A percentile compares a stretch with the other conserved stretches of the same genome.
These are phyloP conservation scores for Plasmodium gonderi DNA, from an alignment of 169 alveolate genomes.

Conservation along the genomic window DNA sequence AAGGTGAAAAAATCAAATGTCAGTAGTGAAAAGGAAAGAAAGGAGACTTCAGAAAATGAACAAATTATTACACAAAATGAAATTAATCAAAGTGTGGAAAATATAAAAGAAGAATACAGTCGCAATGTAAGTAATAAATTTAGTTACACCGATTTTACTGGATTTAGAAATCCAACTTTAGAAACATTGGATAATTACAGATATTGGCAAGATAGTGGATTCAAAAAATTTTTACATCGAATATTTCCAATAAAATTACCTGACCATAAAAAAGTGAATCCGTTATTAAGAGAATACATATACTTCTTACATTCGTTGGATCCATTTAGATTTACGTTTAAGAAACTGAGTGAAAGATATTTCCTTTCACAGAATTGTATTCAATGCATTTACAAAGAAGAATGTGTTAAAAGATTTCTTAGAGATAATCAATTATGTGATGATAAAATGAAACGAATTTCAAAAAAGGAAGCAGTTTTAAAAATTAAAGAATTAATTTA, in stretches of 20 bases:
- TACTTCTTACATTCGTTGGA: constrained; percentile 87
- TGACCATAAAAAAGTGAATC: constrained; percentile 83
- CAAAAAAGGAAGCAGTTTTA: constrained; percentile 62
- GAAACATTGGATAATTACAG: constrained; percentile 85
- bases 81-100: background rate
- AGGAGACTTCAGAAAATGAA: background rate
- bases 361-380: constrained; percentile 60
- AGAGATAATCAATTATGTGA: constrained; percentile 60
- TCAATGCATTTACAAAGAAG: constrained; percentile 46
- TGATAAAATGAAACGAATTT: constrained; percentile 71
- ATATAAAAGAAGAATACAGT: constrained; percentile 79
- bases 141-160: constrained; percentile 81
- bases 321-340: constrained; percentile 87
- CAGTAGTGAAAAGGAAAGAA: background rate
- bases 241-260: constrained; percentile 88
- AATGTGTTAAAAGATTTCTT: constrained; percentile 55
- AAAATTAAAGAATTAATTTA: constrained; percentile 49
- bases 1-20: background rate
- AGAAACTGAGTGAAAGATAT: constrained; percentile 85
- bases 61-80: background rate
- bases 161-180: constrained; percentile 87
- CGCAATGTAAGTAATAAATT: constrained; percentile 73
- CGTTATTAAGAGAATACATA: constrained; percentile 87
- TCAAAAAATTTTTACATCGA: constrained; percentile 85
- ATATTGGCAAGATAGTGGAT: constrained; percentile 90